Conservation (phyloP, 164 flowering plant species). For the Vitis rotundifolia region DNA sequence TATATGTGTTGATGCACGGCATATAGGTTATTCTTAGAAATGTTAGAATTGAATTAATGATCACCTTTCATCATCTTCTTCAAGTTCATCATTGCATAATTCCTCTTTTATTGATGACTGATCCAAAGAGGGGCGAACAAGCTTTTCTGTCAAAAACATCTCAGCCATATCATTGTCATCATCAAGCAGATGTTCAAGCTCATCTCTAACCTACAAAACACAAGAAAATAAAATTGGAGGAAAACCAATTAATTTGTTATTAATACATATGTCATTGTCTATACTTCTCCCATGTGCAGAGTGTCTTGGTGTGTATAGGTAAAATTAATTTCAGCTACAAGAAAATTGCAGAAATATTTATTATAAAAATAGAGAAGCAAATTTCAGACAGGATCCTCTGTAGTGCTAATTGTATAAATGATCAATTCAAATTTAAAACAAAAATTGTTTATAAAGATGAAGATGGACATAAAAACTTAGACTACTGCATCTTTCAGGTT, state of each 20-base stretch:
- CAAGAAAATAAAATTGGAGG: neutral
- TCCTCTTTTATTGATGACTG: constrained; percentile 24
- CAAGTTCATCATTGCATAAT: constrained; percentile 15
- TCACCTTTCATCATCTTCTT: constrained; percentile 30
- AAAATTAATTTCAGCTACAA: no score
- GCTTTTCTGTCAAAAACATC: constrained; percentile 62
- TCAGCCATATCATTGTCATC: constrained; percentile 64
- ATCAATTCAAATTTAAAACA: no score
- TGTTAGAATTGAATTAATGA: neutral
- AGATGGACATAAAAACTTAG: no score
- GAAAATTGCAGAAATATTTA: no score
- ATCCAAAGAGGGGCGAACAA: constrained; percentile 19
- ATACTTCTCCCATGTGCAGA: no score
- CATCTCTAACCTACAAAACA: constrained; percentile 49
- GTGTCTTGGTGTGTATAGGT: no score
- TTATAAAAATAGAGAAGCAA: no score
- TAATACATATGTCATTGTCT: no score
- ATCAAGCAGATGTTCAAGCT: constrained; percentile 51
- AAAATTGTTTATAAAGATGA: no score
- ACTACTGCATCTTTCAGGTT: no score
- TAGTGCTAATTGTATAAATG: no score
- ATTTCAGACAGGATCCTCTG: no score
- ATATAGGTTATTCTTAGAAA: neutral
- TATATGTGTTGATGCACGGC: neutral
- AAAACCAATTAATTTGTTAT: neutral